A percentile compares a stretch with the other conserved stretches of the same genome.
Evolutionary conservation across 768 basidiomycete species (phyloP).

Genomic region (Boletus reticulatus): DNA sequence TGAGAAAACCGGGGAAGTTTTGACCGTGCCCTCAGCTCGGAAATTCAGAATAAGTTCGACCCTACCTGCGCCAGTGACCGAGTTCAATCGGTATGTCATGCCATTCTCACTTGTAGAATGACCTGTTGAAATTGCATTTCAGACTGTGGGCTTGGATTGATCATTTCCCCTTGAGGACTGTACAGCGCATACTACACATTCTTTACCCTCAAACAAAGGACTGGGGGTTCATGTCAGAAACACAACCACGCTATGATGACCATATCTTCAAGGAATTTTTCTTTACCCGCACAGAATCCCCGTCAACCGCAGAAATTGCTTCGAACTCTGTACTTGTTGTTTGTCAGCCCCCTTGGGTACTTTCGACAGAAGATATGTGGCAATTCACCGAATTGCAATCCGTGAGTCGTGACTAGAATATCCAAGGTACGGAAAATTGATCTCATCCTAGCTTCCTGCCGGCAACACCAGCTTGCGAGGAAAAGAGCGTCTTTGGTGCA

Average conservation of each 20-base stretch:
- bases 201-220: conserved; percentile 39
- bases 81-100: conserved; percentile 28
- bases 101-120: background rate
- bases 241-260: conserved; percentile 34
- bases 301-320: conserved; percentile 25
- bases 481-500: conserved; percentile 59
- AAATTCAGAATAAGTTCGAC: conserved; percentile 27
- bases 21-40: conserved; percentile 32
- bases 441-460: conserved; percentile 22
- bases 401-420: conserved; percentile 9
- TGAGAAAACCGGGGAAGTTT: conserved; percentile 23
- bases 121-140: background rate
- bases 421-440: background rate
- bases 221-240: conserved; percentile 43
- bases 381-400: conserved; percentile 46
- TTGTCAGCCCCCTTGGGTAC: conserved; percentile 61
- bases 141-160: conserved; percentile 34
- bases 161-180: conserved; percentile 33
- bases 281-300: conserved; percentile 34
- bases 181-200: conserved; percentile 41
- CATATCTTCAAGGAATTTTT: conserved; percentile 45
- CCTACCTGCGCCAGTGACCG: conserved; percentile 30
- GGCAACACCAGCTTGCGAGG: conserved; percentile 42
- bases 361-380: conserved; percentile 51
- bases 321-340: conserved; percentile 46